Evolutionary conservation across 106 monocot genomes (phyloP).

Genomic region (Allium fistulosum): DNA sequence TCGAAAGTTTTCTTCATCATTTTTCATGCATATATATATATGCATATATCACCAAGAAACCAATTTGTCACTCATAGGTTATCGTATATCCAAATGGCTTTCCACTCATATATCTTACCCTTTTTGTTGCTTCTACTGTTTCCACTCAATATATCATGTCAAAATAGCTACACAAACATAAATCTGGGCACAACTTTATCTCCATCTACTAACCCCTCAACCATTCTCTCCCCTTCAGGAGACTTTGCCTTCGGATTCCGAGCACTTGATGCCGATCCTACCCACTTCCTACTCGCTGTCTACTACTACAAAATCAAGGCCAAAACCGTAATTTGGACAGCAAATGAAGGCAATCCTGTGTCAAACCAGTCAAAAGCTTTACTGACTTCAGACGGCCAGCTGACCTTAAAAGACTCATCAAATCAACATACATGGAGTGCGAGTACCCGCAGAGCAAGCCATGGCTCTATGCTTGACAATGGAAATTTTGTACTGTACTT

Average conservation of each 20-base stretch:
- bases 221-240: background rate
- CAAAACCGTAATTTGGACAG: conserved; percentile 7
- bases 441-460: background rate
- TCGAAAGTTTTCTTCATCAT: too few relatives aligned
- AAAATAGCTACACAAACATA: background rate
- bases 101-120: too few relatives aligned
- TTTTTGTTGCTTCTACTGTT: too few relatives aligned
- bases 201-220: background rate
- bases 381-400: background rate
- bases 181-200: background rate
- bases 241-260: conserved; percentile 27
- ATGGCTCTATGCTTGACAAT: conserved; percentile 3
- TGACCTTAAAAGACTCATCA: background rate
- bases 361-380: background rate
- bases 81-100: too few relatives aligned
- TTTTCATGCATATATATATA: too few relatives aligned
- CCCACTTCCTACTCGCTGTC: conserved; percentile 16
- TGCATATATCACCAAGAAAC: too few relatives aligned
- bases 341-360: background rate
- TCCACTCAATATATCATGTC: background rate
- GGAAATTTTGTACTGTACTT: conserved; percentile 7
- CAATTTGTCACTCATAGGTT: too few relatives aligned
- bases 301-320: conserved; percentile 9
- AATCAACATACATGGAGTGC: conserved; percentile 9
- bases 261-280: background rate